Conservation (phyloP, 768 basidiomycete genomes). For the Suillus subaureus region DNA sequence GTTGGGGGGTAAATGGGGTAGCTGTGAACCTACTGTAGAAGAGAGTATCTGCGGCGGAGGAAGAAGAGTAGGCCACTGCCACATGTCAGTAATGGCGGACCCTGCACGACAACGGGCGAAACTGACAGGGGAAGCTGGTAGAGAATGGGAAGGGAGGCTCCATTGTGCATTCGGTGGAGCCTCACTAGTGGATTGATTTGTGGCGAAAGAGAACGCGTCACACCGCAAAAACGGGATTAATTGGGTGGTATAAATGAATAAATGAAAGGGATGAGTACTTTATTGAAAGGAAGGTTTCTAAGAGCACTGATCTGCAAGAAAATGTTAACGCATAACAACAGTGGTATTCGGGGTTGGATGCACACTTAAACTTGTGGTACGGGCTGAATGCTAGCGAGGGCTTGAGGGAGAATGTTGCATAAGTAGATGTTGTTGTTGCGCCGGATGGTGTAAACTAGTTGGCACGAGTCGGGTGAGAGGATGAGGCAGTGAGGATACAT, state of each 20-base stretch:
- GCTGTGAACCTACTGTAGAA: too few relatives aligned
- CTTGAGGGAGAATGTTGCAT: neutral
- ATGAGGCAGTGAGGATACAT: neutral
- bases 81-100: too few relatives aligned
- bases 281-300: neutral
- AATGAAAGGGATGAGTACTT: neutral
- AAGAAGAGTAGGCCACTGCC: too few relatives aligned
- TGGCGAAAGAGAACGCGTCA: too few relatives aligned
- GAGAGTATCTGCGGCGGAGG: too few relatives aligned
- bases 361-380: neutral
- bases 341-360: neutral
- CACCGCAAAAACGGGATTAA: neutral
- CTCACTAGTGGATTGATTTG: too few relatives aligned
- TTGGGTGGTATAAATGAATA: neutral
- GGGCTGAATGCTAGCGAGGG: neutral
- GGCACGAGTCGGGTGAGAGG: neutral
- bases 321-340: neutral
- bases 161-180: too few relatives aligned
- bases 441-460: neutral
- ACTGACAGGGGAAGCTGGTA: too few relatives aligned
- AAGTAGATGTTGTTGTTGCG: neutral
- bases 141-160: too few relatives aligned
- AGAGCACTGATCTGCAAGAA: neutral
- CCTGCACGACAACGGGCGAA: too few relatives aligned
- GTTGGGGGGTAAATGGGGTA: too few relatives aligned